phyloP scores from a whole-genome alignment of 2,329 filamentous ascomycete genomes.

The Trichoderma koningii region DNA sequence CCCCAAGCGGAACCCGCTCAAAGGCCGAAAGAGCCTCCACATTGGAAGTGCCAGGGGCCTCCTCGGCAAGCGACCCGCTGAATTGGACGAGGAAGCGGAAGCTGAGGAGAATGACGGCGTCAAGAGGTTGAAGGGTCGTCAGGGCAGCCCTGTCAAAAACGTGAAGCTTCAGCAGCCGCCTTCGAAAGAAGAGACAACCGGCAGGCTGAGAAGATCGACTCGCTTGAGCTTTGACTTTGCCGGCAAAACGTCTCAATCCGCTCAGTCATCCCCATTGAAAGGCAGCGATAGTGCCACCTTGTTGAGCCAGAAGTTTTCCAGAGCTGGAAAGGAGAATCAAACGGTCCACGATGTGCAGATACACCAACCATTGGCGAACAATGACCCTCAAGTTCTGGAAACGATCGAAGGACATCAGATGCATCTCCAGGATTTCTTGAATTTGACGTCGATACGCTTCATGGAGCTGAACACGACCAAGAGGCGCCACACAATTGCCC shows the following conservation, averaged over 20 bases:
- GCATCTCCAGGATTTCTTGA: conserved; percentile 87
- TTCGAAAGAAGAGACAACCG: conserved; percentile 66
- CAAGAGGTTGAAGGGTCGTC: conserved; percentile 71
- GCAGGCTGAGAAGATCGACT: conserved; percentile 55
- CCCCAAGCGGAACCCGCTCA: conserved; percentile 69
- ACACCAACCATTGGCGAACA: conserved; percentile 44
- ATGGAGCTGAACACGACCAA: conserved; percentile 99
- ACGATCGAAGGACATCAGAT: conserved; percentile 64
- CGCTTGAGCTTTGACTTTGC: conserved; percentile 50
- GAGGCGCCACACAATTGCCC: conserved; percentile 77
- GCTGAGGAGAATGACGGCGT: conserved; percentile 60
- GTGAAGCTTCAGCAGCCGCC: conserved; percentile 69
- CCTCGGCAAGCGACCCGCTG: conserved; percentile 71
- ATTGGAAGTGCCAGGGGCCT: conserved; percentile 73
- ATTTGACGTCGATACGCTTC: conserved; percentile 94
- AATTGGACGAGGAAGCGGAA: conserved; percentile 68
- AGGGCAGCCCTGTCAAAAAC: conserved; percentile 76
- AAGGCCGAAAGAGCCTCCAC: conserved; percentile 73
- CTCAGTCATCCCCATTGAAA: conserved; percentile 53
- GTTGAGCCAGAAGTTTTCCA: conserved; percentile 57
- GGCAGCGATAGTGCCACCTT: conserved; percentile 55
- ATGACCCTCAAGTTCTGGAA: conserved; percentile 47
- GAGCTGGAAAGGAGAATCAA: conserved; percentile 52
- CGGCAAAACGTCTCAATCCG: conserved; percentile 46
- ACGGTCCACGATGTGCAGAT: conserved; percentile 49